These are phyloP conservation scores for Yarrowia galli DNA, from an alignment of 1,139 yeast genomes.

Conservation along the genomic window DNA sequence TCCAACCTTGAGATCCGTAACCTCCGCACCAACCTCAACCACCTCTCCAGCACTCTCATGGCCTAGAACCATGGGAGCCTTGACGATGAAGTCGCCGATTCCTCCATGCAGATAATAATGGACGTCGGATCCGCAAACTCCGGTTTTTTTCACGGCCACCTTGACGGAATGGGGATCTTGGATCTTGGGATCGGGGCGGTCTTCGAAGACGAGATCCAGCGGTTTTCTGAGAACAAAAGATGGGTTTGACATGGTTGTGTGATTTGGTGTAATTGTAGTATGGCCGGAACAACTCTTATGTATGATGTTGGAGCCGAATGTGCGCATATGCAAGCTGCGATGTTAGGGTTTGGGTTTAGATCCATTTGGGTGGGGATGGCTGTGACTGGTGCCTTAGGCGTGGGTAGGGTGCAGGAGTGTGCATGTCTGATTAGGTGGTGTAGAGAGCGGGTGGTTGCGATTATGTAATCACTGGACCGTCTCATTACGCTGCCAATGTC, in stretches of 20 bases:
- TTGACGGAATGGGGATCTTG: conserved; percentile 72
- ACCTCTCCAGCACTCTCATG: conserved; percentile 80
- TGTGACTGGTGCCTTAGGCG: conserved; percentile 3
- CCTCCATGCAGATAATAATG: conserved; percentile 82
- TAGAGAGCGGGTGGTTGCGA: neutral
- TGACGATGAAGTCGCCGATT: conserved; percentile 62
- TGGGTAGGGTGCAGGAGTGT: neutral
- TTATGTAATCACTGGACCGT: neutral
- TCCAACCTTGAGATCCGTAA: conserved; percentile 54
- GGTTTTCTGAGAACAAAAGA: conserved; percentile 72
- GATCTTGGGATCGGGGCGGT: conserved; percentile 69
- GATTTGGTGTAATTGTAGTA: neutral
- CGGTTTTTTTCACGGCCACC: conserved; percentile 77
- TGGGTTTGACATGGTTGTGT: conserved; percentile 56
- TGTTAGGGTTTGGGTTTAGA: conserved; percentile 32
- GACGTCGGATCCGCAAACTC: conserved; percentile 89
- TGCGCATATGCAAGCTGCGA: conserved; percentile 12
- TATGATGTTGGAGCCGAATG: neutral
- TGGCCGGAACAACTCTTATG: conserved; percentile 3
- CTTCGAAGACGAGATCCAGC: conserved; percentile 69
- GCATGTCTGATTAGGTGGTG: neutral
- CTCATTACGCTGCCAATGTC: no score
- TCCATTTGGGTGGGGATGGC: neutral
- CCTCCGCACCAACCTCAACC: conserved; percentile 68
- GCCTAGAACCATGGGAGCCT: conserved; percentile 58